These are phyloP conservation scores for Podospora pseudoanserina DNA, from an alignment of 495 filamentous ascomycete genomes.

Conservation along the genomic window DNA sequence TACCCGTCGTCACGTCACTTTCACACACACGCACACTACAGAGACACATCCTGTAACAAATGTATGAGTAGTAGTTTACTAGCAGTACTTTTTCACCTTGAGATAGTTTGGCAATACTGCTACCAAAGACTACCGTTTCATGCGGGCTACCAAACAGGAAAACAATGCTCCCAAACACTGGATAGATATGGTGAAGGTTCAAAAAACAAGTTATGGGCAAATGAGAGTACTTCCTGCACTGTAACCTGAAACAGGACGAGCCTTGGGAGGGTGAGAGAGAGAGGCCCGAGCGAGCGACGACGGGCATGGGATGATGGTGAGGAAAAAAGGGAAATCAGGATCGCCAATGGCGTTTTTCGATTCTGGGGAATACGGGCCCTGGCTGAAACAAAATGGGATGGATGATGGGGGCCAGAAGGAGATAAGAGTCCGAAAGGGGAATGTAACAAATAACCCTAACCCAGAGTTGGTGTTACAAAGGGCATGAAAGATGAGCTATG, in stretches of 20 bases:
- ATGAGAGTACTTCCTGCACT: slow-evolving; percentile 9
- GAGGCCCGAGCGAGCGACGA: neutral
- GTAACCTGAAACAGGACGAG: slow-evolving; percentile 15
- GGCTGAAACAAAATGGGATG: neutral
- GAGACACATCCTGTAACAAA: neutral
- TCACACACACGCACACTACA: neutral
- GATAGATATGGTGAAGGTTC: neutral
- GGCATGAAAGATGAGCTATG: neutral
- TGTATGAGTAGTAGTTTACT: neutral
- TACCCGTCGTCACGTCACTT: neutral
- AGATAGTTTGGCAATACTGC: neutral
- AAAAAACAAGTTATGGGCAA: slow-evolving; percentile 8
- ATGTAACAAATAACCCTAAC: slow-evolving; percentile 8
- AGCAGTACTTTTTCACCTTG: neutral
- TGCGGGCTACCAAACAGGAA: neutral
- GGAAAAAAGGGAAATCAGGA: slow-evolving; percentile 4
- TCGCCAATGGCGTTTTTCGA: neutral
- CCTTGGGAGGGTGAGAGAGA: neutral
- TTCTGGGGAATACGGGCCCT: neutral
- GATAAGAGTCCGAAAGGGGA: slow-evolving; percentile 1
- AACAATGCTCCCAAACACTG: neutral
- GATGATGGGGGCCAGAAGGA: neutral
- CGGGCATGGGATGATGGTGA: neutral
- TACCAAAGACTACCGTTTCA: neutral
- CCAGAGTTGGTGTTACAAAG: neutral